These are phyloP conservation scores for Teratosphaeria gauchensis DNA, from an alignment of 2,329 filamentous ascomycete species.

Conservation along the genomic window DNA sequence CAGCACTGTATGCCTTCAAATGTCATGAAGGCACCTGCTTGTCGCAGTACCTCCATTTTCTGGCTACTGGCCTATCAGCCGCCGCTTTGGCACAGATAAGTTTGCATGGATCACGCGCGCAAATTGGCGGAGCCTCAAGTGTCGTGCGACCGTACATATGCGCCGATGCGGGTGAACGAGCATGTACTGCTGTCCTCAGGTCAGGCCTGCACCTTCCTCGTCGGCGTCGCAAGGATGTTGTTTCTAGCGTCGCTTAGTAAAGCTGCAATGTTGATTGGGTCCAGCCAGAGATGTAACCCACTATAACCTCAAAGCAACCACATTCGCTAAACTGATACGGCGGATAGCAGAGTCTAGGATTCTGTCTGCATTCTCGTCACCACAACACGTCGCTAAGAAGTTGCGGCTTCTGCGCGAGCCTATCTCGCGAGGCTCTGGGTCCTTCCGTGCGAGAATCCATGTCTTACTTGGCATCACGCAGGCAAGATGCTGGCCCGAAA, in stretches of 20 bases:
- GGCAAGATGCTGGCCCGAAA: not conserved
- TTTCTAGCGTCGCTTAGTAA: not conserved
- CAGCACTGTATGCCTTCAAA: not conserved
- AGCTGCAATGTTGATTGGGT: not conserved
- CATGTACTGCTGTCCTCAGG: no score
- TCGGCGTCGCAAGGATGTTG: not conserved
- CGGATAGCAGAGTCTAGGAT: not conserved
- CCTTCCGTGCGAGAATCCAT: not conserved
- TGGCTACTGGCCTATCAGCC: not conserved
- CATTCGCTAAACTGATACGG: not conserved
- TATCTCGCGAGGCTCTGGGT: not conserved
- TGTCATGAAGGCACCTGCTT: not conserved
- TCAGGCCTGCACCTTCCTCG: not conserved
- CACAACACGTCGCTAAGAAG: not conserved
- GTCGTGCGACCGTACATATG: not conserved
- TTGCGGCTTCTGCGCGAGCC: not conserved
- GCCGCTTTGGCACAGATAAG: not conserved
- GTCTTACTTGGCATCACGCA: not conserved
- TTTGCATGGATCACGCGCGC: not conserved
- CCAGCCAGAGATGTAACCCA: not conserved
- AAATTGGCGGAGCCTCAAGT: not conserved
- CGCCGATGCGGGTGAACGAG: no score
- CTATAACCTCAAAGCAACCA: not conserved
- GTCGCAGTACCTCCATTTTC: not conserved
- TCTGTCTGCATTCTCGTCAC: not conserved